A percentile compares a stretch with the other conserved stretches of the same genome.
phyloP scores from a whole-genome alignment of 768 basidiomycete species.

The Boletus vinaceobasis region DNA sequence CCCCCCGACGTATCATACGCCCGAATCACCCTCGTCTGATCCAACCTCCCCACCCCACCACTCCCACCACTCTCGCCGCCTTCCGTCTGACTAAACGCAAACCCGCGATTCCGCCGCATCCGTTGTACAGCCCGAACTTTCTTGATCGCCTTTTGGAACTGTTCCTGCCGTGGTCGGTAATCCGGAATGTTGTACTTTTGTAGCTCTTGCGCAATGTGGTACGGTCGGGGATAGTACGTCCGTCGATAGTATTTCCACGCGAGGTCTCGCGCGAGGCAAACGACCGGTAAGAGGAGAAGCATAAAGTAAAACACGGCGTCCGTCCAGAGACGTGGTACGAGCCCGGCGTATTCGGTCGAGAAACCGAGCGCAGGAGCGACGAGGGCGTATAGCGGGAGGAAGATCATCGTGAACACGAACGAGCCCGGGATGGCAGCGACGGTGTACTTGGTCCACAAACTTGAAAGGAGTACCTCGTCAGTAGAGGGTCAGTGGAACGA shows the following conservation, averaged over 20 bases:
- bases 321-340: constrained; percentile 89
- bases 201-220: constrained; percentile 98
- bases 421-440: constrained; percentile 98
- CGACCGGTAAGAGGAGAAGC: constrained; percentile 75
- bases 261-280: constrained; percentile 86
- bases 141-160: constrained; percentile 99
- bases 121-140: constrained; percentile 98
- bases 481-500: not conserved
- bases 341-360: constrained; percentile 85
- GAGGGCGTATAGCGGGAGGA: constrained; percentile 85
- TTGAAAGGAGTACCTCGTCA: constrained; percentile 29
- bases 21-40: constrained; percentile 81
- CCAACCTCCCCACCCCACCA: constrained; percentile 45
- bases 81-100: constrained; percentile 98
- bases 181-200: constrained; percentile 98
- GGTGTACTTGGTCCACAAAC: constrained; percentile 99
- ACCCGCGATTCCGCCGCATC: constrained; percentile 93
- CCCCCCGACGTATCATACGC: constrained; percentile 84
- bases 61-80: constrained; percentile 41
- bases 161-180: constrained; percentile 95
- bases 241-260: constrained; percentile 97
- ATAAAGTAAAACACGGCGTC: constrained; percentile 88
- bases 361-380: constrained; percentile 85
- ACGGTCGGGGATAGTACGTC: constrained; percentile 87
- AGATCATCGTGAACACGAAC: constrained; percentile 93